Base-by-base conservation (phyloP, 768 basidiomycete species). In the Leccinellum luteum region DNA sequence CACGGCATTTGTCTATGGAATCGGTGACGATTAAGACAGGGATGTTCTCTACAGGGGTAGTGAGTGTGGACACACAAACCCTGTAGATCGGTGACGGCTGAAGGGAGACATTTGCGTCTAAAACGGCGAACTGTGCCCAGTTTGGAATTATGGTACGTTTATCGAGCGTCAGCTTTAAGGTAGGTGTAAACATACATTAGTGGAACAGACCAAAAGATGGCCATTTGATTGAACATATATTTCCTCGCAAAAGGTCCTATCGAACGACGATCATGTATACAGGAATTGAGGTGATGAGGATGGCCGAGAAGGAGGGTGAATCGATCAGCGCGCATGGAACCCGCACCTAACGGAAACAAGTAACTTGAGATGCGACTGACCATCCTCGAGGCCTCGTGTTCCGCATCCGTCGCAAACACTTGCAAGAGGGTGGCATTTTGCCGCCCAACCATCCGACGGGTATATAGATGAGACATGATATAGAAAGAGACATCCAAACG, bases 141-240 rank as follows among this genome's bases (percentile, higher is more conserved):
- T n/a, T n/a, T n/a, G n/a, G n/a, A n/a, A n/a, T n/a, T n/a, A 38
- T 55, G 14, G 55, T 23, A 10, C 17, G n/a, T 41, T 41, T 12
- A 41, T 3, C n/a, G 10, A 19, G n/a, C 9, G 38, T 41, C 10
- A n/a, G n/a, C n/a, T 6, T 3, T 3, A 1, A 19, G 43, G 21
- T 3, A 21, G 23, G 25, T 4, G 14, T 15, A 10, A 17, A 58
- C 66, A 47, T 51, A 66, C 66, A 7, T 63, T 63, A 27, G 66
- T n/a, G n/a, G n/a, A n/a, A n/a, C n/a, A n/a, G 66, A 63, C 66
- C 49, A 67, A 57, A 67, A 67, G 21, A 67, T 54, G 35, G 66
- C 64, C 56, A 47, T 52, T 56, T 48, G 65, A 12, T 67, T 58
- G 17, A 68, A 14, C 64, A 67, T 30, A 67, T 43, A 25, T 67